A percentile compares a stretch with the other conserved stretches of the same genome.
phyloP scores from a whole-genome alignment of 306 rosid species.

The Luffa aegyptiaca region DNA sequence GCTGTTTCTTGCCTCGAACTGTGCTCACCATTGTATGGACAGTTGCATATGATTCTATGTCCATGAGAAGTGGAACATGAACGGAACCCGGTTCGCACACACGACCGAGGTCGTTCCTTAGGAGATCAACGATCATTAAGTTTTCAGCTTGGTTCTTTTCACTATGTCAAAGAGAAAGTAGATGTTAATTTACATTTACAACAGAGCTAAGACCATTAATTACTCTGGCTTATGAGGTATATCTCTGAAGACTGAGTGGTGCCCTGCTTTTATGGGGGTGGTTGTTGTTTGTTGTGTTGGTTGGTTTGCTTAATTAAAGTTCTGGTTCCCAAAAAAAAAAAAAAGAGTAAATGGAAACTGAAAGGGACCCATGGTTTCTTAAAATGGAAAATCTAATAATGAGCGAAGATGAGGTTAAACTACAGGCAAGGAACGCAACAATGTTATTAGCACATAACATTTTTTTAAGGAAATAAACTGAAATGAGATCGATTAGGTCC shows the following conservation, averaged over 20 bases:
- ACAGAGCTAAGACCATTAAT: background rate
- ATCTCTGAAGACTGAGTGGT: background rate
- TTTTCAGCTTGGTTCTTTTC: slow-evolving; percentile 97
- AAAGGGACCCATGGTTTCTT: background rate
- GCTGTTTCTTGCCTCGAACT: slow-evolving; percentile 63
- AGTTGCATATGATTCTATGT: slow-evolving; percentile 81
- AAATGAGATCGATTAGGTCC: background rate
- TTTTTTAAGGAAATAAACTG: background rate
- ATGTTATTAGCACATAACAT: background rate
- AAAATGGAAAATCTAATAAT: background rate
- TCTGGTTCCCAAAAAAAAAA: too few species aligned
- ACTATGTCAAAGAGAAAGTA: slow-evolving; percentile 26
- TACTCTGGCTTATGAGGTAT: background rate
- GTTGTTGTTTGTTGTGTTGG: too few species aligned
- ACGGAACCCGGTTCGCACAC: slow-evolving; percentile 93
- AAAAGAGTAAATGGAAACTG: background rate
- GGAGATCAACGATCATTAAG: slow-evolving; percentile 95
- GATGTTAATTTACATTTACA: slow-evolving; percentile 9
- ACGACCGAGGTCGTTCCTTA: slow-evolving; percentile 95
- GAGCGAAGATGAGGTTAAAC: background rate
- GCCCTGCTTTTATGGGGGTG: too few species aligned
- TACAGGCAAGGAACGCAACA: background rate
- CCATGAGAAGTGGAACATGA: slow-evolving; percentile 87
- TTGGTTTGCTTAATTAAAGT: too few species aligned
- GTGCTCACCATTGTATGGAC: slow-evolving; percentile 99